Base-by-base conservation (phyloP, 805 yeast species). In the Saccharomycopsis amapae region DNA sequence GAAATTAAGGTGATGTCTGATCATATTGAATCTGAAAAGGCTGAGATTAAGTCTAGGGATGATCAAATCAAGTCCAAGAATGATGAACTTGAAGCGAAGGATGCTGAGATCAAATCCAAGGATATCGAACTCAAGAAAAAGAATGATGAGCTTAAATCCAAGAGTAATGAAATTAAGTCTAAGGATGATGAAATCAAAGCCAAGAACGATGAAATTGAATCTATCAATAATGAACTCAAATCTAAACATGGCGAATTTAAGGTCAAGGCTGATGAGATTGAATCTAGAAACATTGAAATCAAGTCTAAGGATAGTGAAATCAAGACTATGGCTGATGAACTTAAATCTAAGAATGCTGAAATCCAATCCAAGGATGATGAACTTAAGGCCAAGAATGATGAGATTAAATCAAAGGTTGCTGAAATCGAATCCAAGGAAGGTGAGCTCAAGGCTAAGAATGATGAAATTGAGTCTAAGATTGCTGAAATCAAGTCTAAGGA, bases 11-110 rank as follows among this genome's bases (percentile, higher is more conserved):
- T 13, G 10, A n/a, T 24, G 15, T 24, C 45, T 40, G 50, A 35
- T 25, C 37, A 49, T 45, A 17, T 37, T 25, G 45, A 42, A 30
- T 2, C 35, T 4, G 22, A 35, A 5, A 23, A 25, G n/a, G n/a
- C 15, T 10, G 40, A 42, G 6, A n/a, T 2, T 5, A 38, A 41
- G 15, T 24, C 32, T 15, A 6, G 28, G 6, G 43, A 46, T 15
- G n/a, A 26, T 30, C 17, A 22, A 13, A 42, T 48, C 32, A 33
- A 37, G 13, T 7, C n/a, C 10, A n/a, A 31, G 15, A 23, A 41
- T 40, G 50, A 33, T 28, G 40, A 49, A 45, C 19, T 38, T 23
- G 40, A 42, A 30, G 3, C 35, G 20, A 25, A 35, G 5, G 25
- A 20, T 19, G 17, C 15, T 10, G 45, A 42, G 6, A 13, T 2